phyloP scores from a whole-genome alignment of 2,329 filamentous ascomycete species.

The Alternaria infectoria region DNA sequence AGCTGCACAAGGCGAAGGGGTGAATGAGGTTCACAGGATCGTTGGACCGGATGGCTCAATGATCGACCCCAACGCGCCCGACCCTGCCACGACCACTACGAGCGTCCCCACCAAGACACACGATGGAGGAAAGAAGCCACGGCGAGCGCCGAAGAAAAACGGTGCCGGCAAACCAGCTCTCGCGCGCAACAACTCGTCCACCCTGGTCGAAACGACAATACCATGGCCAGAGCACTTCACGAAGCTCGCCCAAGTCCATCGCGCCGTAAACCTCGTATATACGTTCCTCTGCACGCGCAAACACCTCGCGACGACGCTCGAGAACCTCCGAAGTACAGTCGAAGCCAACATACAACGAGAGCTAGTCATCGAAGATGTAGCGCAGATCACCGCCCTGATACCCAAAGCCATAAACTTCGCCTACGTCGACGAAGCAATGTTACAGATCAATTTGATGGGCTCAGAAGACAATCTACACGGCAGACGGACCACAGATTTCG shows the following conservation, averaged over 20 bases:
- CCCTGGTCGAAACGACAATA: constrained; percentile 58
- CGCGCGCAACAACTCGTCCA: constrained; percentile 55
- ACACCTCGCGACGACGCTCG: constrained; percentile 88
- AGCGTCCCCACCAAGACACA: constrained; percentile 62
- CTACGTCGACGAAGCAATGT: constrained; percentile 83
- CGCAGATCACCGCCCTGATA: constrained; percentile 77
- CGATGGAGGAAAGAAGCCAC: constrained; percentile 62
- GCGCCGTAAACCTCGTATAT: constrained; percentile 88
- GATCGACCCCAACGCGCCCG: background rate
- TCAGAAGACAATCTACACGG: constrained; percentile 70
- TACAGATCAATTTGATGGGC: constrained; percentile 80
- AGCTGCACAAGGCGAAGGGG: constrained; percentile 9
- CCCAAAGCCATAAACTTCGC: constrained; percentile 81
- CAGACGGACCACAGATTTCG: constrained; percentile 57
- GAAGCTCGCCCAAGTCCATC: constrained; percentile 75
- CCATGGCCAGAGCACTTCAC: constrained; percentile 80
- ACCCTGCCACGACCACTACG: constrained; percentile 44
- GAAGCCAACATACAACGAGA: constrained; percentile 78
- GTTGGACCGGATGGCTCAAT: constrained; percentile 4
- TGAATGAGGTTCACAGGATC: constrained; percentile 5
- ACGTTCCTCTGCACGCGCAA: constrained; percentile 95
- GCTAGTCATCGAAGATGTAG: constrained; percentile 78
- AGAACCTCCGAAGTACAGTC: constrained; percentile 83
- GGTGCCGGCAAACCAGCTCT: constrained; percentile 47
- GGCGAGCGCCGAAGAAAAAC: constrained; percentile 51